A percentile compares a stretch with the other conserved stretches of the same genome.
phyloP scores from a whole-genome alignment of 1,284 basidiomycete genomes.

The Naganishia albida region DNA sequence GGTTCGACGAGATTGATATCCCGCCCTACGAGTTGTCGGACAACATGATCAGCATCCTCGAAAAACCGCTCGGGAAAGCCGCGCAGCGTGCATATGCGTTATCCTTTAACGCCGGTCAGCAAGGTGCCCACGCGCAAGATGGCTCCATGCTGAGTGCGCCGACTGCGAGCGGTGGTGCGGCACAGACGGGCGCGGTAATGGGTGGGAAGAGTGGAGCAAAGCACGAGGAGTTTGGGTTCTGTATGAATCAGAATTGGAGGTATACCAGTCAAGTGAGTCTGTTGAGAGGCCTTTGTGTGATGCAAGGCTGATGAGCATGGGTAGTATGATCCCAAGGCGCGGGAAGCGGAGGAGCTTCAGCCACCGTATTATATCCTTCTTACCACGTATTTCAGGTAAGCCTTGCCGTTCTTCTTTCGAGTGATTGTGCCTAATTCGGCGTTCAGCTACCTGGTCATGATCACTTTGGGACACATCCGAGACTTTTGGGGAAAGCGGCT shows the following conservation, averaged over 20 bases:
- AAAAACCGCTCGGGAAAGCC: constrained; percentile 23
- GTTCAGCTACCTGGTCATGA: constrained; percentile 76
- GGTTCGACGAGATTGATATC: constrained; percentile 25
- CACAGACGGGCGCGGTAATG: constrained; percentile 18
- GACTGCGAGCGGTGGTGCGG: neutral
- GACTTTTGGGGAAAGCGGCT: constrained; percentile 94
- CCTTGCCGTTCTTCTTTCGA: neutral
- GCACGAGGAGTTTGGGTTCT: constrained; percentile 53
- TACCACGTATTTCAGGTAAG: constrained; percentile 73
- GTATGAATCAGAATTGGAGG: constrained; percentile 52
- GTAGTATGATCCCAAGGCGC: constrained; percentile 52
- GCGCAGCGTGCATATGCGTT: constrained; percentile 19
- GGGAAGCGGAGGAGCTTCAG: constrained; percentile 66
- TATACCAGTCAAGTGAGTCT: constrained; percentile 50
- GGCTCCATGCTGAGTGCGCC: constrained; percentile 7
- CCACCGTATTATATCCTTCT: constrained; percentile 88
- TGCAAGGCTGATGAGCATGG: neutral
- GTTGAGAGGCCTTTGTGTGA: neutral
- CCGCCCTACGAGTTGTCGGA: constrained; percentile 24
- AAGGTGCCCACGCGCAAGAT: constrained; percentile 1
- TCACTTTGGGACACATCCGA: constrained; percentile 85
- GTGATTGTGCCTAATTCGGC: neutral
- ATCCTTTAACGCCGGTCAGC: constrained; percentile 1
- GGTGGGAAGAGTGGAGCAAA: constrained; percentile 43
- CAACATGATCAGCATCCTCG: constrained; percentile 30